Evolutionary conservation across 192 early-diverging fungal genomes (phyloP), one percentile per base, ranked within the genome.

Genomic region (Helicostylum pulchrum): DNA sequence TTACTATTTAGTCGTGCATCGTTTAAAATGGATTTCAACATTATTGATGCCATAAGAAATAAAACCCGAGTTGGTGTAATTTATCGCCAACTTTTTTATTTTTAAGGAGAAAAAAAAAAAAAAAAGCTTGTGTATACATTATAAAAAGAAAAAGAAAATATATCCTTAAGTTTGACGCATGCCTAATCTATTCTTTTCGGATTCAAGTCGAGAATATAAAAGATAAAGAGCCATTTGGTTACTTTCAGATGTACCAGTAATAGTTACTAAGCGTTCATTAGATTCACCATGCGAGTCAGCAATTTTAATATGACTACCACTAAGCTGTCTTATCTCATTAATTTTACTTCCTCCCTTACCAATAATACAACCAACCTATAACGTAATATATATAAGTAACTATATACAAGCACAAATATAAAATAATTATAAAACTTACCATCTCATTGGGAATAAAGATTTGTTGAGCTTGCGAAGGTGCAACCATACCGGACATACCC

Each of bases 201-300:
- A 78, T 74, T 98, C 95, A 39, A 98, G 79, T 67, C 91, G 82
- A 54, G 85, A 82, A 78, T 96, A 95, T 46, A 98, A 78, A 80
- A 98, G 72, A 62, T 92, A 91, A 32, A 98, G 79, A 10, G 96
- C 96, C 85, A 88, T 92, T 77, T 95, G 90, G 78, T 93, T 94
- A 60, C 84, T 84, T 62, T 94, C 94, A 0, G 87, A 86, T 3
- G 86, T 85, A 49, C 96, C 96, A 14, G 88, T 89, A 67, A 98
- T 92, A 9, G 94, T 96, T 14, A 98, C 89, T 39, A 94, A 73
- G 23, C 95, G 85, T 74, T 96, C 94, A 61, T 81, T 83, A 30
- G 55, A 70, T 56, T 81, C 81, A 61, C 80, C 84, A 57, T 82
- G 81, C 55, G 88, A 88, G 51, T 83, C 83, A 44, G 89, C 88